Evolutionary conservation across 805 yeast species (phyloP).

Genomic region (Wickerhamiella qilinensis): DNA sequence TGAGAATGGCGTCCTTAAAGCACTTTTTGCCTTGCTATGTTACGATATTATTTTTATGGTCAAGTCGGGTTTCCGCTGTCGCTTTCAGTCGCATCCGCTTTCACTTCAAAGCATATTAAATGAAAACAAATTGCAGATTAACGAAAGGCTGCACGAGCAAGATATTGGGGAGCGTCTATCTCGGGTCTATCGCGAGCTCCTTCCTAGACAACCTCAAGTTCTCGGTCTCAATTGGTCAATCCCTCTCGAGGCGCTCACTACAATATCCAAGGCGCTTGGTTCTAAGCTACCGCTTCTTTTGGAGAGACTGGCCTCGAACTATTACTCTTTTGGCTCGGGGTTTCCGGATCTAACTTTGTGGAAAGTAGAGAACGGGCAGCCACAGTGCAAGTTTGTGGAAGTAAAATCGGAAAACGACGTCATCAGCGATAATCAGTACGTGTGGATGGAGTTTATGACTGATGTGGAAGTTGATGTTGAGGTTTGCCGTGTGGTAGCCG

Average conservation of each 20-base stretch:
- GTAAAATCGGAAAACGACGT: conserved; percentile 25
- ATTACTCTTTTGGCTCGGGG: conserved; percentile 18
- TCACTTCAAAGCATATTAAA: conserved; percentile 16
- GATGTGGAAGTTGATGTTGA: conserved; percentile 19
- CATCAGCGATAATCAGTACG: conserved; percentile 22
- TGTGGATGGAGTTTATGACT: conserved; percentile 23
- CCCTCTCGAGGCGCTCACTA: conserved; percentile 3
- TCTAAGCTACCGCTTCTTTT: conserved; percentile 4
- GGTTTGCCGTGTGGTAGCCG: conserved; percentile 15
- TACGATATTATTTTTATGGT: conserved; percentile 21
- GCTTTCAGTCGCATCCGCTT: conserved; percentile 21
- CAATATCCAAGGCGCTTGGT: conserved; percentile 8
- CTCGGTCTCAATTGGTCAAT: conserved; percentile 21
- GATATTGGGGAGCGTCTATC: conserved; percentile 3
- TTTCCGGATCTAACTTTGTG: conserved; percentile 24
- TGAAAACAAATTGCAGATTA: conserved; percentile 12
- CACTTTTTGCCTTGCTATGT: conserved; percentile 17
- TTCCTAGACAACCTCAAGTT: conserved; percentile 14
- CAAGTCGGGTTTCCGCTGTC: conserved; percentile 18
- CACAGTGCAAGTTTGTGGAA: conserved; percentile 17
- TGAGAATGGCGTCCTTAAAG: conserved; percentile 20
- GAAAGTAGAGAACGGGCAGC: conserved; percentile 8
- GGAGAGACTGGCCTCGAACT: conserved; percentile 10
- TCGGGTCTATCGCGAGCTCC: neutral
- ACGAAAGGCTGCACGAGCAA: conserved; percentile 12